A percentile compares a stretch with the other conserved stretches of the same genome.
Conservation (phyloP, 2,329 filamentous ascomycete species). For the Pseudogymnoascus sp. region DNA sequence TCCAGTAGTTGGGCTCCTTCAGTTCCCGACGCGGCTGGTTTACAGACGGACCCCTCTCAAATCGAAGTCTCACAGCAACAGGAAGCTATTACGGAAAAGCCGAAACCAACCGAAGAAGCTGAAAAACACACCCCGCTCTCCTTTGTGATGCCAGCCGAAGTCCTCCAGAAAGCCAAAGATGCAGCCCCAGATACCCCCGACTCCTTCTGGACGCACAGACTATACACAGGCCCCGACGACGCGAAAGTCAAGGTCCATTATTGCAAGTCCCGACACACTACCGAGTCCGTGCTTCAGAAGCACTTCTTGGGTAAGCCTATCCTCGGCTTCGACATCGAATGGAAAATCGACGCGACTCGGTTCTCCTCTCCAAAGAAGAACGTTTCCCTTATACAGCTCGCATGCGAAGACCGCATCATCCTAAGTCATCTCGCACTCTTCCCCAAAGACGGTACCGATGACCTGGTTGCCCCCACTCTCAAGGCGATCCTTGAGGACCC, state of each 20-base stretch:
- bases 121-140: conserved; percentile 28
- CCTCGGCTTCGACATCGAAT: conserved; percentile 87
- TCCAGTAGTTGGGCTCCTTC: neutral
- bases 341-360: conserved; percentile 48
- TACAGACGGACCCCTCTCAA: neutral
- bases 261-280: conserved; percentile 57
- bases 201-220: conserved; percentile 59
- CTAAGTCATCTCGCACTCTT: conserved; percentile 74
- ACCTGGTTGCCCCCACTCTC: conserved; percentile 63
- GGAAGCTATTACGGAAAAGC: conserved; percentile 15
- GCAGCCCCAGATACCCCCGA: conserved; percentile 35
- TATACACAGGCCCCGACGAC: conserved; percentile 51
- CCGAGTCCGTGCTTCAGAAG: conserved; percentile 54
- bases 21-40: neutral
- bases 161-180: conserved; percentile 40
- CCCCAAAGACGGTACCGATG: conserved; percentile 33
- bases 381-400: conserved; percentile 75
- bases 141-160: conserved; percentile 39
- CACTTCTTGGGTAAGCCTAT: conserved; percentile 62
- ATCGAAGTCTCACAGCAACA: neutral
- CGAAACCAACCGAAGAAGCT: conserved; percentile 27
- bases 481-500: conserved; percentile 63
- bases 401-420: conserved; percentile 64
- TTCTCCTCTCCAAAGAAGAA: conserved; percentile 51
- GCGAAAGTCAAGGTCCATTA: conserved; percentile 64